A percentile compares a stretch with the other conserved stretches of the same genome.
Conservation (phyloP, 2,329 filamentous ascomycete species). For the Calonectria pseudoturangicola region DNA sequence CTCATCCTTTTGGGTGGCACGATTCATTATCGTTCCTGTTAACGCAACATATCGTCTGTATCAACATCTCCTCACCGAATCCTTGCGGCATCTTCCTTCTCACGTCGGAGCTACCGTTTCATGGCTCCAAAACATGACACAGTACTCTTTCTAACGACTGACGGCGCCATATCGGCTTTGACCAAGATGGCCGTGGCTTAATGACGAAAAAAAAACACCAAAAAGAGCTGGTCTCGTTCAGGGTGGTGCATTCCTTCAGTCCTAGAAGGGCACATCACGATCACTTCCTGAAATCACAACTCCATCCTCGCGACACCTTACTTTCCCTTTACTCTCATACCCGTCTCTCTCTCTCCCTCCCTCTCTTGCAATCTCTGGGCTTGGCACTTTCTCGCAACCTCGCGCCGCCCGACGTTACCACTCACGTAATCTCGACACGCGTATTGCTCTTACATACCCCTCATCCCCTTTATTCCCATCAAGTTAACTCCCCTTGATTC, state of each 20-base stretch:
- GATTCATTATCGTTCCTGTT: slow-evolving; percentile 45
- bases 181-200: slow-evolving; percentile 52
- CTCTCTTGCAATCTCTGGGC: slow-evolving; percentile 42
- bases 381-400: slow-evolving; percentile 48
- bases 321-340: slow-evolving; percentile 52
- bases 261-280: slow-evolving; percentile 56
- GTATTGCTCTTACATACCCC: slow-evolving; percentile 55
- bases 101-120: slow-evolving; percentile 42
- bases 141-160: slow-evolving; percentile 50
- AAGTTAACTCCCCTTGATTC: slow-evolving; percentile 47
- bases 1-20: slow-evolving; percentile 45
- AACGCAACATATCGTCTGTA: slow-evolving; percentile 49
- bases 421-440: slow-evolving; percentile 54
- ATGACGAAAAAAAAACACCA: slow-evolving; percentile 46
- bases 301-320: slow-evolving; percentile 51
- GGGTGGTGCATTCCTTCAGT: slow-evolving; percentile 46
- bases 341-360: slow-evolving; percentile 44
- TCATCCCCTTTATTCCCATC: slow-evolving; percentile 46
- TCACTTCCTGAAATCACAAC: slow-evolving; percentile 55
- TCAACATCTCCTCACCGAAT: slow-evolving; percentile 42
- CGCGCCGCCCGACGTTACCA: slow-evolving; percentile 49
- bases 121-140: slow-evolving; percentile 47
- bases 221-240: slow-evolving; percentile 49
- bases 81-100: slow-evolving; percentile 47
- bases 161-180: slow-evolving; percentile 46